Conservation (phyloP, 306 rosid species). For the Prunus fruticosa region DNA sequence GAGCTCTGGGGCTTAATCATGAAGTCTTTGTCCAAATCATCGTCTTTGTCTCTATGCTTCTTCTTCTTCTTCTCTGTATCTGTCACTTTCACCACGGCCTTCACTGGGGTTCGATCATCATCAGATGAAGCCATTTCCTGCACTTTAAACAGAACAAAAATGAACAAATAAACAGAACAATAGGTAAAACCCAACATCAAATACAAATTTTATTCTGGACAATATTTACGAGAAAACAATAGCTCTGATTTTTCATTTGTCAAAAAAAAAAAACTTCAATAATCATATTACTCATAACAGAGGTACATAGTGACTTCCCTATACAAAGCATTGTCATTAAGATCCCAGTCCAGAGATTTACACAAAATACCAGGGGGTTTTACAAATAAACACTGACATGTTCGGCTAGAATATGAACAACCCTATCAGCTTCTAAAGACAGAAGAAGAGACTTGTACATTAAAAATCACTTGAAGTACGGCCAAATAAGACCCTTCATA, state of each 20-base stretch:
- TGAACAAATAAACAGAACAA: background rate
- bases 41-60: slow-evolving; percentile 28
- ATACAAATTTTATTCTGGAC: no score
- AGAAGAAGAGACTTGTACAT: no score
- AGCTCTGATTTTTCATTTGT: background rate
- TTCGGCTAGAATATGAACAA: no score
- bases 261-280: background rate
- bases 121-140: slow-evolving; percentile 16
- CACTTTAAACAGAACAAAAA: background rate
- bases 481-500: no score
- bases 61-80: slow-evolving; percentile 57
- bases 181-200: background rate
- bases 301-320: background rate
- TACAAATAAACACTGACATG: background rate
- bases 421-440: no score
- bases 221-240: background rate
- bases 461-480: no score
- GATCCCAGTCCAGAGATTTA: background rate
- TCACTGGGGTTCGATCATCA: slow-evolving; percentile 11
- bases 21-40: slow-evolving; percentile 30
- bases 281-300: background rate
- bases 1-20: slow-evolving; percentile 68
- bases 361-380: background rate
- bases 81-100: slow-evolving; percentile 35
- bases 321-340: background rate